These are phyloP conservation scores for Casuarina equisetifolia DNA, from an alignment of 306 rosid species.

Conservation along the genomic window DNA sequence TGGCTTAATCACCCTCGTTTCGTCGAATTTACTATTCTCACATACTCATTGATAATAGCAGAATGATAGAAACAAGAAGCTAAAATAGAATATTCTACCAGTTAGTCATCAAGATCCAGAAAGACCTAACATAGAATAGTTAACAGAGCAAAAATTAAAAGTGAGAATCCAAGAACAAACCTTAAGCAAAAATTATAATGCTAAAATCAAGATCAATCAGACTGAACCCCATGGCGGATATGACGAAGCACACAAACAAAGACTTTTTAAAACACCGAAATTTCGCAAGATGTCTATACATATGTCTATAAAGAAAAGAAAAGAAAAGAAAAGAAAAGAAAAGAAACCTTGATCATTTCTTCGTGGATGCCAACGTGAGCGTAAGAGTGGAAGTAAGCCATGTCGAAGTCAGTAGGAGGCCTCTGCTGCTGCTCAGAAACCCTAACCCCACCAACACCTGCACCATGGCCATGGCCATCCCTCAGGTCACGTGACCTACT, in stretches of 20 bases:
- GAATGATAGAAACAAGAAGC: neutral
- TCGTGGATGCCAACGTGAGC: constrained; percentile 96
- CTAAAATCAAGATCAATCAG: neutral
- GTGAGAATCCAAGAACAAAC: neutral
- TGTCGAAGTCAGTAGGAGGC: constrained; percentile 89
- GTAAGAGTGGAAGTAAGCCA: constrained; percentile 91
- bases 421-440: constrained; percentile 53
- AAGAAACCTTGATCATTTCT: constrained; percentile 88
- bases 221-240: neutral
- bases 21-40: neutral
- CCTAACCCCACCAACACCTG: constrained; percentile 44
- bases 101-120: neutral
- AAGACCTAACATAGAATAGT: neutral
- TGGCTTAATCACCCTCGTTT: neutral
- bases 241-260: neutral
- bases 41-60: neutral
- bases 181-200: neutral
- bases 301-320: neutral
- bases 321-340: neutral
- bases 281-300: neutral
- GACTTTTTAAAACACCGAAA: neutral
- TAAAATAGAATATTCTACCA: neutral
- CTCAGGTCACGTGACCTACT: constrained; percentile 52
- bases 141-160: neutral
- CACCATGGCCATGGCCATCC: constrained; percentile 23